Evolutionary conservation across 257 asterid species (phyloP).

Genomic region (Paraleonurus japonicus): DNA sequence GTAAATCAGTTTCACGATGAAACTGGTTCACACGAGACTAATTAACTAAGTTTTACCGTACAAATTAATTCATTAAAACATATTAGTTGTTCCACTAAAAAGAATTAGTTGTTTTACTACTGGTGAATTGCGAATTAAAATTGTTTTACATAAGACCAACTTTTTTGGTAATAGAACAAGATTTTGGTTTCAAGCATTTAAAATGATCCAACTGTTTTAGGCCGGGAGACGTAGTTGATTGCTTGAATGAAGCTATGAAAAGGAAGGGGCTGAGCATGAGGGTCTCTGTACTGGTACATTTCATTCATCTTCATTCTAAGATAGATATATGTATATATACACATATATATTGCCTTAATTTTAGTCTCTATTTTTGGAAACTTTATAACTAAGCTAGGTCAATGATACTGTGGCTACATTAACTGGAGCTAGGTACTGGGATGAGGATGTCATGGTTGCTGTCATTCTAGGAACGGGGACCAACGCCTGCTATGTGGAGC

Average conservation of each 20-base stretch:
- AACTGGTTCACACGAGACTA: no score
- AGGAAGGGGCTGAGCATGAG: constrained; percentile 63
- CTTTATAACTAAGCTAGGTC: constrained; percentile 53
- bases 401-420: constrained; percentile 81
- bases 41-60: no score
- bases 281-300: constrained; percentile 70
- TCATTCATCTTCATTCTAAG: constrained; percentile 6
- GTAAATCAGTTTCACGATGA: no score
- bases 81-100: background rate
- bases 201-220: constrained; percentile 33
- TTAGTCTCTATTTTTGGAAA: background rate
- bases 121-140: no score
- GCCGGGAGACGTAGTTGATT: constrained; percentile 81
- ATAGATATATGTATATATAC: background rate
- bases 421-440: constrained; percentile 84
- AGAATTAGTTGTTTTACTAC: background rate
- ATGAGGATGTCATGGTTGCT: constrained; percentile 72
- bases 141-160: background rate
- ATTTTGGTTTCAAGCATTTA: background rate
- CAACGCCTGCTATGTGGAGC: constrained; percentile 75
- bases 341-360: background rate
- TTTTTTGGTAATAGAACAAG: background rate
- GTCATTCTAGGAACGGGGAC: constrained; percentile 82
- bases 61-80: no score
- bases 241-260: constrained; percentile 75